phyloP scores from a whole-genome alignment of 192 early-diverging fungal genomes.

The Gaertneriomyces sp. region DNA sequence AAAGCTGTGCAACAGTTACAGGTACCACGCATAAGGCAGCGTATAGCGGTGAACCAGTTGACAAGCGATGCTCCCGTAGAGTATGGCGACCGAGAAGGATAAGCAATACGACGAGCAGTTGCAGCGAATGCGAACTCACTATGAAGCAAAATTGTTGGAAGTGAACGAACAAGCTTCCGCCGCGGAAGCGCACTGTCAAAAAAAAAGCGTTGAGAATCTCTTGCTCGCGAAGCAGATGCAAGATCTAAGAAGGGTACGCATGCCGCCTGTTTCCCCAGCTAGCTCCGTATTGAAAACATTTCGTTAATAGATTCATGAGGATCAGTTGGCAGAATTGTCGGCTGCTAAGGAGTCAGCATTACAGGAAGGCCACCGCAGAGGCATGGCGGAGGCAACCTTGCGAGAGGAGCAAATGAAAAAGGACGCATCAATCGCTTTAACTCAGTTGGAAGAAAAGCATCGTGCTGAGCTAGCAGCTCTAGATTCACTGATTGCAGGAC shows the following conservation, averaged over 20 bases:
- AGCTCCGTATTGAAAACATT: too few relatives aligned
- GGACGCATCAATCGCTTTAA: constrained; percentile 33
- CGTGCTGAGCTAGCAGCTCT: too few relatives aligned
- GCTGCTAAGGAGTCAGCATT: too few relatives aligned
- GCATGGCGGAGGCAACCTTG: too few relatives aligned
- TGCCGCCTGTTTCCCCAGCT: not conserved
- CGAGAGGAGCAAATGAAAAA: constrained; percentile 51
- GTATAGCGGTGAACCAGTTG: not conserved
- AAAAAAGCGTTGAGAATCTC: not conserved
- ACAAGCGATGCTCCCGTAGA: not conserved
- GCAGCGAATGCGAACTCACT: constrained; percentile 18
- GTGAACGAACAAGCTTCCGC: constrained; percentile 18
- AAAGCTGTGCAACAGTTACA: constrained; percentile 1
- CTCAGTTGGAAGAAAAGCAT: constrained; percentile 42
- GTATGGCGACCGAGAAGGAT: constrained; percentile 1
- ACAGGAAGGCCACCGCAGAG: constrained; percentile 26
- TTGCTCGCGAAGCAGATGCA: not conserved
- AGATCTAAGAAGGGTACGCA: not conserved
- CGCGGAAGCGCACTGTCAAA: constrained; percentile 3
- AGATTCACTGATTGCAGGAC: too few relatives aligned
- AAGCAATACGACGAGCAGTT: constrained; percentile 12
- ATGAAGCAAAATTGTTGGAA: too few relatives aligned
- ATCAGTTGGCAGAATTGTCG: too few relatives aligned
- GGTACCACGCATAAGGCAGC: not conserved
- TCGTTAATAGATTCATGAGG: too few relatives aligned